phyloP scores from a whole-genome alignment of 257 asterid genomes.

The Vinca minor region DNA sequence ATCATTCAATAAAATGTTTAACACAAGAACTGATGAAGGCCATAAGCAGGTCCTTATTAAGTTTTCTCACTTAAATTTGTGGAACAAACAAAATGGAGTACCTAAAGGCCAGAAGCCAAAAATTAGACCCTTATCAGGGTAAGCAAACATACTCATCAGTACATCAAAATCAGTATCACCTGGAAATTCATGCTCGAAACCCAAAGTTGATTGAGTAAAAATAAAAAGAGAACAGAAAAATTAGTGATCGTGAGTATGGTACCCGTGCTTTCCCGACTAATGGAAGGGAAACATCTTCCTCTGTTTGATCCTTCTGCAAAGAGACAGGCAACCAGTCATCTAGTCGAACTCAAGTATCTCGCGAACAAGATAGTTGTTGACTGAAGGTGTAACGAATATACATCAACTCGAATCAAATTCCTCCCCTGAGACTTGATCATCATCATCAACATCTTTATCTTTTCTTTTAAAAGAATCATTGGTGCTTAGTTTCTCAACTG shows the following conservation, averaged over 20 bases:
- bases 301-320: conserved; percentile 5
- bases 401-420: conserved; percentile 6
- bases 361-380: not conserved
- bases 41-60: not conserved
- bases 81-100: not conserved
- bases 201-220: not conserved
- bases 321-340: conserved; percentile 3
- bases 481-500: conserved; percentile 23
- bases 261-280: not conserved
- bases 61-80: not conserved
- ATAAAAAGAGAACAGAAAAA: too few relatives aligned
- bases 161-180: not conserved
- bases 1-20: not conserved
- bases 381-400: conserved; percentile 6
- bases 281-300: not conserved
- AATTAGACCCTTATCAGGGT: not conserved
- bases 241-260: not conserved
- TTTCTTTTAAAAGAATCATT: conserved; percentile 20
- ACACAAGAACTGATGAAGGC: not conserved
- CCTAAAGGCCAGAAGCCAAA: conserved; percentile 2
- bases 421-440: conserved; percentile 13
- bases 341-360: conserved; percentile 8
- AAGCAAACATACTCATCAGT: conserved; percentile 3
- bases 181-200: conserved; percentile 2
- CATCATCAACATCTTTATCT: conserved; percentile 14